Base-by-base conservation (phyloP, 805 yeast species). In the Pichia paraexigua region DNA sequence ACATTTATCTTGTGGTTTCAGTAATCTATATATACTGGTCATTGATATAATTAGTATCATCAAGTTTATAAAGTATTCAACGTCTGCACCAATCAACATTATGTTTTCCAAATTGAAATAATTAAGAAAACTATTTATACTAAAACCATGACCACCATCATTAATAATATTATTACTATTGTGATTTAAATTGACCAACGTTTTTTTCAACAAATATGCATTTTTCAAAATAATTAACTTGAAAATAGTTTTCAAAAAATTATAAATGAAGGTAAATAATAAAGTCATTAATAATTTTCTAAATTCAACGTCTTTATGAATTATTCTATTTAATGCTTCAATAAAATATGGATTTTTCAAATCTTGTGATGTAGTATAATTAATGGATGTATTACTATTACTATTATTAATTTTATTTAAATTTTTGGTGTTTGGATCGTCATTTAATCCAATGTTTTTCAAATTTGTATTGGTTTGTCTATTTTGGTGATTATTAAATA, bases 1-100 rank as follows among this genome's bases (percentile, higher is more conserved):
- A 56, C 82, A 78, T 57, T 73, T 75, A 56, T 78, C 82, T 53
- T 69, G 72, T 1, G 76, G 73, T 54, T 67, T 70, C 9, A 69
- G 24, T 17, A 76, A 56, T 43, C 60, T 63, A 41, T 67, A 53
- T 3, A 64, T 28, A 22, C 72, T 62, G 2, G 62, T 40, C 12
- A 60, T 30, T 12, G 73, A 62, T 48, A 68, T 65, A 43, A 64
- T 51, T 2, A 60, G 43, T 15, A 72, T 58, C 4, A 69, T 41
- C 2, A 47, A 53, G 41, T 63, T 62, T 2, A 67, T 47, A 2
- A 60, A 32, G 32, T 59, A 58, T 22, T 58, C 58, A 15, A 59
- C 18, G 42, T 59, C 55, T 1, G 50, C 40, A 13, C 48, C 48
- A 22, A 37, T 13, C 21, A 15, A 10, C 24, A 49, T 21, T 27